Evolutionary conservation across 2,329 filamentous ascomycete species (phyloP), one percentile per base, ranked within the genome.

Genomic region (Dactylella cylindrospora): DNA sequence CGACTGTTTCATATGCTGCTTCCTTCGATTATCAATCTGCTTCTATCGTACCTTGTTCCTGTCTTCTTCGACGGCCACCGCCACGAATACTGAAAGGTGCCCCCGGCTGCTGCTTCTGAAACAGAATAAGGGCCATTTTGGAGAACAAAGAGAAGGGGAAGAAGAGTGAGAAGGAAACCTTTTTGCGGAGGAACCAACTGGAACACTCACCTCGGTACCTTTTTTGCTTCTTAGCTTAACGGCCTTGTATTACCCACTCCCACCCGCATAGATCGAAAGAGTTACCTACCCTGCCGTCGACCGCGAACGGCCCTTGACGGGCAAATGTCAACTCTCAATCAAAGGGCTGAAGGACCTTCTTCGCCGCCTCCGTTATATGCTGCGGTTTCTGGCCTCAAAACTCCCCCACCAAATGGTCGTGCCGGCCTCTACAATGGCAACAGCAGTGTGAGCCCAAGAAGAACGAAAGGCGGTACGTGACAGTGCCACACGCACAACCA

Each of bases 321-420:
- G 57, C 57, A 62, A 33, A 62, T 62, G 57, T 62, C 57, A 54
- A 54, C 35, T 20, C 36, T 62, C 49, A 62, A 62, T 33, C 49
- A 49, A 47, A 29, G 57, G 57, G 57, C 57, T 54, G 57, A 62
- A 62, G 57, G 57, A 54, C 57, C 57, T 38, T 62, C 57, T 38
- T 62, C 57, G 29, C 57, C 57, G 38, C 57, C 57, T 40, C 57
- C 57, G 49, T 54, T 49, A 49, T 62, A 62, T 32, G 23, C 57
- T 32, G 57, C 49, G 5, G 57, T 62, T 26, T 62, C 57, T n/a
- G 57, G 57, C 4, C 49, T 62, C n/a, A 62, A 62, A 36, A 62
- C 57, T 22, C 57, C 57, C 22, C 57, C 57, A n/a, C 57, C 57
- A 38, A 62, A 62, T 20, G 57, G 57, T 3, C 57, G 57, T 54